Evolutionary conservation across 1,284 basidiomycete species (phyloP).

Genomic region (Cutaneotrichosporon sp.): DNA sequence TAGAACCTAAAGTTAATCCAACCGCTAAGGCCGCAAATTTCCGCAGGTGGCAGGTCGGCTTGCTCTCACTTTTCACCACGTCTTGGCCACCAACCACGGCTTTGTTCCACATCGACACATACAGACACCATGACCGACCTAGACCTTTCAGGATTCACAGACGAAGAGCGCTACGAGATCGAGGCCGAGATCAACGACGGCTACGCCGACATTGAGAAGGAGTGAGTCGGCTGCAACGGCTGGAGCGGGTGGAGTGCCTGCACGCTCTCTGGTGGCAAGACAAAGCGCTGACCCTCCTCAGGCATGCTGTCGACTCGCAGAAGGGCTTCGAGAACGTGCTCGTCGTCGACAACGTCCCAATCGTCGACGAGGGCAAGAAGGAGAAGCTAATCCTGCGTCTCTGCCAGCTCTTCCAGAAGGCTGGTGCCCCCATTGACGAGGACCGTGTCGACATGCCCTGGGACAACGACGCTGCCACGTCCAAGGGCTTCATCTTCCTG

Average conservation of each 20-base stretch:
- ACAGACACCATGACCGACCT: slow-evolving; percentile 16
- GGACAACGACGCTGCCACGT: slow-evolving; percentile 74
- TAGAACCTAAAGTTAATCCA: neutral
- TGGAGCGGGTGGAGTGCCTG: slow-evolving; percentile 42
- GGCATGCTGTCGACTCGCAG: slow-evolving; percentile 75
- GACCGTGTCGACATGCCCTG: slow-evolving; percentile 81
- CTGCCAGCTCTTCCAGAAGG: slow-evolving; percentile 77
- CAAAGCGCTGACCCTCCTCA: slow-evolving; percentile 49
- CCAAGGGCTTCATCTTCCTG: slow-evolving; percentile 89
- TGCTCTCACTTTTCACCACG: neutral
- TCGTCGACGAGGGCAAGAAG: slow-evolving; percentile 79
- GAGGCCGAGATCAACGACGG: slow-evolving; percentile 58
- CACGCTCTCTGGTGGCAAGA: neutral
- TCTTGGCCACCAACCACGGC: neutral
- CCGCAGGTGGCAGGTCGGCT: neutral
- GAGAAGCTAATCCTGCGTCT: slow-evolving; percentile 76
- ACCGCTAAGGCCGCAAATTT: neutral
- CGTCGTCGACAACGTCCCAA: slow-evolving; percentile 47
- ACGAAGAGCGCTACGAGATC: slow-evolving; percentile 68
- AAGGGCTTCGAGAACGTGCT: slow-evolving; percentile 57
- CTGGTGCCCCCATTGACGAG: slow-evolving; percentile 72
- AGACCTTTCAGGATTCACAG: slow-evolving; percentile 29
- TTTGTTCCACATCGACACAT: slow-evolving; percentile 6
- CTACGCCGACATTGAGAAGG: slow-evolving; percentile 90
- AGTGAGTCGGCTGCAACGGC: slow-evolving; percentile 73